Conservation (phyloP, 2,329 filamentous ascomycete species). For the Diaporthe velutina region DNA sequence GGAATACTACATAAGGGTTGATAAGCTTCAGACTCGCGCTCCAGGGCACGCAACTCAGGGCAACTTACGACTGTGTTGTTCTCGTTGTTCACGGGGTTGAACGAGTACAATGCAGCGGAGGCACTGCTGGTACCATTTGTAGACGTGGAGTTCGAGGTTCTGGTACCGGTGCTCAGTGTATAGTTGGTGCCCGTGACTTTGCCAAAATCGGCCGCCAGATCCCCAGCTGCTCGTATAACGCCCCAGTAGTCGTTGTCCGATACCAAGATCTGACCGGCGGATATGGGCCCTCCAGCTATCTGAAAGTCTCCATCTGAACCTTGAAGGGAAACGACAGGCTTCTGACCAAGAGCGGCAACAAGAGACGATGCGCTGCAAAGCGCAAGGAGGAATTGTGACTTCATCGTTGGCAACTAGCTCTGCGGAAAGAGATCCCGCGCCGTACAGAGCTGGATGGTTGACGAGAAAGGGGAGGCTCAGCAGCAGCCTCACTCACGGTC, state of each 20-base stretch:
- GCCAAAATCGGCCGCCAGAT: slow-evolving; percentile 77
- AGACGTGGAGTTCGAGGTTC: slow-evolving; percentile 47
- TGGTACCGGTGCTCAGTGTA: slow-evolving; percentile 65
- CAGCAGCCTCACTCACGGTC: slow-evolving; percentile 20
- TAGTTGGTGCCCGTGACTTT: slow-evolving; percentile 77
- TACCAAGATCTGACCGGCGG: slow-evolving; percentile 65
- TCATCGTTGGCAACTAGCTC: slow-evolving; percentile 36
- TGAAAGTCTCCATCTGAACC: slow-evolving; percentile 47
- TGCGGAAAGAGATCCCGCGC: neutral
- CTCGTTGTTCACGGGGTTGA: slow-evolving; percentile 57
- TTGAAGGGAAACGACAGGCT: slow-evolving; percentile 59
- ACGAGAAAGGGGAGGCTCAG: slow-evolving; percentile 10
- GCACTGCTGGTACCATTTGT: slow-evolving; percentile 19
- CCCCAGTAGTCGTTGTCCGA: slow-evolving; percentile 74
- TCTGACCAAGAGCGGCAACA: slow-evolving; percentile 60
- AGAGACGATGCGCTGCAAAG: slow-evolving; percentile 42
- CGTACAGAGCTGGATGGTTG: slow-evolving; percentile 24
- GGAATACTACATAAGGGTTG: slow-evolving; percentile 53
- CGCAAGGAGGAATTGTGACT: slow-evolving; percentile 38
- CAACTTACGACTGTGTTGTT: slow-evolving; percentile 61
- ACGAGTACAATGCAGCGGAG: slow-evolving; percentile 50
- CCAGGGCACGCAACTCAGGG: neutral
- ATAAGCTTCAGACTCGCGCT: neutral
- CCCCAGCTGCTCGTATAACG: slow-evolving; percentile 75
- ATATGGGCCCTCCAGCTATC: slow-evolving; percentile 52